Percentiles rank a stretch among this genome's conserved stretches.
These are phyloP conservation scores for Kodamaea fukazawae DNA, from an alignment of 805 yeast genomes.

Conservation along the genomic window DNA sequence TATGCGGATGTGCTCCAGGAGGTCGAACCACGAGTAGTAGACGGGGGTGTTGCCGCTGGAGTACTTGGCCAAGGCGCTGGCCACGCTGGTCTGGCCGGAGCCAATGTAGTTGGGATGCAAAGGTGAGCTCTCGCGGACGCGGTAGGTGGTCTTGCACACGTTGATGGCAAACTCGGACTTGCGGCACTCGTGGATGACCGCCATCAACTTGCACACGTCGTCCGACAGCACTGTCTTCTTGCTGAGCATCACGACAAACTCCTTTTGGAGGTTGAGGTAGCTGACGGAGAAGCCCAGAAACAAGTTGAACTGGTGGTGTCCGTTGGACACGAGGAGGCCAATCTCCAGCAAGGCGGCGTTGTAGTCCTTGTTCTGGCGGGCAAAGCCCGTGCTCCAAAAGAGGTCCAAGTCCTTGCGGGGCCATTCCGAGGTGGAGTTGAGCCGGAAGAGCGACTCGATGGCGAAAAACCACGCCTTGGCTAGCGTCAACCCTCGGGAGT, in stretches of 20 bases:
- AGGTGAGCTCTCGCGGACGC: conserved; percentile 24
- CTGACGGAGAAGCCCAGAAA: conserved; percentile 32
- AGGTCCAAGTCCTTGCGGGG: background rate
- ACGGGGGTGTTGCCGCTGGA: conserved; percentile 2
- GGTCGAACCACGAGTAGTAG: conserved; percentile 26
- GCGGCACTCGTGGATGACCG: conserved; percentile 16
- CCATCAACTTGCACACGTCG: conserved; percentile 15
- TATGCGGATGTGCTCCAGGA: conserved; percentile 21
- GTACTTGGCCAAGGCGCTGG: conserved; percentile 20
- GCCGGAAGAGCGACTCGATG: conserved; percentile 21
- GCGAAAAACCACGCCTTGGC: conserved; percentile 30
- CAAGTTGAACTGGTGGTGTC: conserved; percentile 25
- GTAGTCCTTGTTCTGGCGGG: conserved; percentile 21
- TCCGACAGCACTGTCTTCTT: conserved; percentile 2
- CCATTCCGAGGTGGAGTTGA: conserved; percentile 11
- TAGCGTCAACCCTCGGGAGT: conserved; percentile 19
- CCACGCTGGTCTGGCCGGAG: background rate
- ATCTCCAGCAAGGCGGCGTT: conserved; percentile 29
- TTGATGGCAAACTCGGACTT: conserved; percentile 25
- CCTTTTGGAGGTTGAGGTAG: conserved; percentile 25
- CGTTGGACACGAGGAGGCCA: conserved; percentile 22
- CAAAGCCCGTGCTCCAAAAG: conserved; percentile 1
- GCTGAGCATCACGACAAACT: conserved; percentile 13
- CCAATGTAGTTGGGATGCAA: conserved; percentile 29
- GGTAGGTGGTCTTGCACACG: conserved; percentile 18